Evolutionary conservation across 495 filamentous ascomycete species (phyloP).

Genomic region (Aspergillus cristatus): DNA sequence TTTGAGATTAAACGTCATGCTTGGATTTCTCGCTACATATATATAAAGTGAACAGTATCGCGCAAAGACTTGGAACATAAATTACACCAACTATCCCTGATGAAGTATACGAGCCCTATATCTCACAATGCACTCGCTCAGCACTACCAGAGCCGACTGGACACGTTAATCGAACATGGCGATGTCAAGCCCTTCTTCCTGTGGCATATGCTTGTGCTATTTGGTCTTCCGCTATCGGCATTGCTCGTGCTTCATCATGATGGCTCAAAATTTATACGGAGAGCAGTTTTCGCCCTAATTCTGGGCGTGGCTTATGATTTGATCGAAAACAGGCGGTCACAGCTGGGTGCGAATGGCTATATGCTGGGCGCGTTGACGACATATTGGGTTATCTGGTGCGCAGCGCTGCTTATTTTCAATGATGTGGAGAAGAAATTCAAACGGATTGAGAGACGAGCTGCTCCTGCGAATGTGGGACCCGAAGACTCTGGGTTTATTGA

Average conservation of each 20-base stretch:
- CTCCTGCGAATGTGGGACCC: background rate
- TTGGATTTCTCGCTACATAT: too few species aligned
- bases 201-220: constrained; percentile 25
- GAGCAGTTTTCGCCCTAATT: constrained; percentile 44
- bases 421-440: constrained; percentile 57
- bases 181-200: constrained; percentile 29
- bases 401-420: constrained; percentile 52
- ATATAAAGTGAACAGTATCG: too few species aligned
- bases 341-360: constrained; percentile 54
- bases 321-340: constrained; percentile 36
- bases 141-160: constrained; percentile 11
- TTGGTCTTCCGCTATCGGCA: constrained; percentile 20
- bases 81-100: too few species aligned
- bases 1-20: too few species aligned
- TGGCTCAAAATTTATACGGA: constrained; percentile 30
- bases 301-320: constrained; percentile 33
- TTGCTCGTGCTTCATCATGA: constrained; percentile 23
- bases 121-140: constrained; percentile 15
- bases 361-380: constrained; percentile 54
- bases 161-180: constrained; percentile 21
- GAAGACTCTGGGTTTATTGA: too few species aligned
- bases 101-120: constrained; percentile 2
- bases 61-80: too few species aligned
- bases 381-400: constrained; percentile 60
- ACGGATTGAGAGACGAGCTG: constrained; percentile 44